Conservation (phyloP, 441 rosid genomes). For the Cnidoscolus chayamansa region DNA sequence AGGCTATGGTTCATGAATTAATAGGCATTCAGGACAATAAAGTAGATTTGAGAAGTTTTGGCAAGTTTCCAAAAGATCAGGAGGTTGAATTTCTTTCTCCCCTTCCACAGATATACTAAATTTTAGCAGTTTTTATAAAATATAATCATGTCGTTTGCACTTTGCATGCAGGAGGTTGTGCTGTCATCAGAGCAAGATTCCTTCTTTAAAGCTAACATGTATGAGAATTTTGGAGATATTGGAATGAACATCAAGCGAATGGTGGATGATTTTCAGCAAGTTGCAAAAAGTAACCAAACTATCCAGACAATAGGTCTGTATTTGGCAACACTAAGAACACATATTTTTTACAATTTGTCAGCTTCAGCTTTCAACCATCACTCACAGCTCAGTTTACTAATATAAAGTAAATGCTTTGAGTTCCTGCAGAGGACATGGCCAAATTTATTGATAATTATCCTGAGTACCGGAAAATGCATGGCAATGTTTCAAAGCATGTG, state of each 20-base stretch:
- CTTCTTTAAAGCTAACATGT: conserved; percentile 84
- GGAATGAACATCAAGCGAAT: conserved; percentile 91
- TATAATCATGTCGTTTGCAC: conserved; percentile 20
- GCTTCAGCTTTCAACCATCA: background rate
- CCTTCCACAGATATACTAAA: conserved; percentile 1
- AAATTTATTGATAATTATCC: conserved; percentile 95
- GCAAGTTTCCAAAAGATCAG: conserved; percentile 72
- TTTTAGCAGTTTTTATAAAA: conserved; percentile 8
- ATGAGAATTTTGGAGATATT: conserved; percentile 94
- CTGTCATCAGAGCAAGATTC: conserved; percentile 91
- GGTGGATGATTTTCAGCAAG: conserved; percentile 98
- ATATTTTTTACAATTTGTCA: conserved; percentile 7
- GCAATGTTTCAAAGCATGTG: conserved; percentile 95
- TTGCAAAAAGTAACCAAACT: conserved; percentile 88
- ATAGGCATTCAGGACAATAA: conserved; percentile 89
- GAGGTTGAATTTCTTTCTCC: conserved; percentile 45
- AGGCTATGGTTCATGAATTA: conserved; percentile 97
- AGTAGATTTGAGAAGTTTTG: conserved; percentile 72
- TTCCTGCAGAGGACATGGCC: conserved; percentile 91
- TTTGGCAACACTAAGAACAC: conserved; percentile 19
- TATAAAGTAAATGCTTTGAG: conserved; percentile 28
- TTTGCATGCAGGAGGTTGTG: conserved; percentile 65
- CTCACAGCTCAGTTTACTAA: background rate
- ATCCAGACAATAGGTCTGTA: conserved; percentile 85
- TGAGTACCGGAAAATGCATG: conserved; percentile 95